Evolutionary conservation across 805 yeast genomes (phyloP).

Genomic region (Candida ovalis): DNA sequence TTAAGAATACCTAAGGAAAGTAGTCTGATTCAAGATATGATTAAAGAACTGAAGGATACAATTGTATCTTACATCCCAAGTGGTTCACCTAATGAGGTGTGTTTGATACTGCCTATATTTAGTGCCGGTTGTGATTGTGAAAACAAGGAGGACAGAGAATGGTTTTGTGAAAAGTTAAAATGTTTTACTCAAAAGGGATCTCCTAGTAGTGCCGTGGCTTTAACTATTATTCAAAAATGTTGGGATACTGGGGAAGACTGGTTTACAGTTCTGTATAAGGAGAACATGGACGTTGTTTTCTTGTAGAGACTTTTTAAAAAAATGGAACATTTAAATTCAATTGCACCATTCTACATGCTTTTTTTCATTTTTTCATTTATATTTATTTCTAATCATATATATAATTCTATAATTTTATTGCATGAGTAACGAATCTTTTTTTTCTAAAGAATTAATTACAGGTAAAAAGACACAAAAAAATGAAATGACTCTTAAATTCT

Average conservation of each 20-base stretch:
- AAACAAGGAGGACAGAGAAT: conserved; percentile 33
- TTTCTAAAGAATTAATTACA: too few relatives aligned
- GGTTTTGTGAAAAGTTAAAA: conserved; percentile 38
- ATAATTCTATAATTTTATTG: background rate
- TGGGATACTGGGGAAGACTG: conserved; percentile 54
- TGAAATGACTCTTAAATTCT: too few relatives aligned
- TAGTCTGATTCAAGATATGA: conserved; percentile 44
- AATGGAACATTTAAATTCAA: background rate
- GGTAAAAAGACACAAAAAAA: too few relatives aligned
- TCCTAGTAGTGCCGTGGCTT: conserved; percentile 26
- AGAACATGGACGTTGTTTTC: conserved; percentile 43
- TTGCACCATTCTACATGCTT: too few relatives aligned
- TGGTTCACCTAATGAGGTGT: conserved; percentile 49
- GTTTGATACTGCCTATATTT: conserved; percentile 52
- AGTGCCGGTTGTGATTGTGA: conserved; percentile 57
- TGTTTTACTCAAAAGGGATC: conserved; percentile 42
- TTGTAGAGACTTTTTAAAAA: conserved; percentile 25
- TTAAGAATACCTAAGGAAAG: conserved; percentile 44
- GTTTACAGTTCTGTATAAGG: conserved; percentile 41
- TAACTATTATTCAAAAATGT: conserved; percentile 44
- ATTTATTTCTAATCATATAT: background rate
- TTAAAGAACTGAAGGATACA: conserved; percentile 36
- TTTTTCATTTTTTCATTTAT: too few relatives aligned
- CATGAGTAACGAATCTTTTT: too few relatives aligned
- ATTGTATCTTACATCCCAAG: conserved; percentile 39